Evolutionary conservation across 2,329 filamentous ascomycete genomes (phyloP).

Genomic region (Elsinoe fawcettii): DNA sequence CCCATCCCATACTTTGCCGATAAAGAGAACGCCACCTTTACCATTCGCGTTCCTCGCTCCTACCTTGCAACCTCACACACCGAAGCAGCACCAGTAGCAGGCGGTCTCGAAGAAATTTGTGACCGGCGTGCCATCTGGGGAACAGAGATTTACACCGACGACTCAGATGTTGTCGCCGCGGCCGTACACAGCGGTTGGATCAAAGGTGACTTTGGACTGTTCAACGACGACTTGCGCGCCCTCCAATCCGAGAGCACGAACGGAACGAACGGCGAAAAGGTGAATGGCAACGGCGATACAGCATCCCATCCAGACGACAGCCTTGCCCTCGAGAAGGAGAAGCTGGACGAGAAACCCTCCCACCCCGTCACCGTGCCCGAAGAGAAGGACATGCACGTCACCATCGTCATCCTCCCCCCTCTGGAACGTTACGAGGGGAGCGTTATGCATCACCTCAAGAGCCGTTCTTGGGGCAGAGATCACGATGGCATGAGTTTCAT

Average conservation of each 20-base stretch:
- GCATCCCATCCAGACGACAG: neutral
- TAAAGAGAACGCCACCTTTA: conserved; percentile 84
- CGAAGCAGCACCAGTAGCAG: conserved; percentile 14
- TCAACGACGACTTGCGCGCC: conserved; percentile 27
- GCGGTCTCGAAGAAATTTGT: conserved; percentile 69
- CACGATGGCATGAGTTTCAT: conserved; percentile 90
- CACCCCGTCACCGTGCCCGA: conserved; percentile 57
- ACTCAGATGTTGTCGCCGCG: conserved; percentile 86
- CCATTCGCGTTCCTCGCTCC: conserved; percentile 73
- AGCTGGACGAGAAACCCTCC: conserved; percentile 26
- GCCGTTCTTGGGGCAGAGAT: conserved; percentile 64
- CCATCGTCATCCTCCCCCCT: conserved; percentile 70
- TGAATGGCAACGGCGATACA: conserved; percentile 2
- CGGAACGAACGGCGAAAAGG: conserved; percentile 35
- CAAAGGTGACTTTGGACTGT: conserved; percentile 72
- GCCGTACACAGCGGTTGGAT: conserved; percentile 93
- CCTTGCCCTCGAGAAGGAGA: neutral
- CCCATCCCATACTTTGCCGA: conserved; percentile 69
- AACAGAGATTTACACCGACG: conserved; percentile 89
- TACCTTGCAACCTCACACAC: conserved; percentile 48
- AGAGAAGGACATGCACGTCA: conserved; percentile 78
- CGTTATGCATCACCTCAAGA: conserved; percentile 72
- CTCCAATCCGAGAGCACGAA: conserved; percentile 29
- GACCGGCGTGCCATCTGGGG: conserved; percentile 78
- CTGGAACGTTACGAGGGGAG: conserved; percentile 69